Evolutionary conservation across 352 stramenopile genomes (phyloP), one percentile per base, ranked within the genome.

Genomic region (Blastocystis sp.): DNA sequence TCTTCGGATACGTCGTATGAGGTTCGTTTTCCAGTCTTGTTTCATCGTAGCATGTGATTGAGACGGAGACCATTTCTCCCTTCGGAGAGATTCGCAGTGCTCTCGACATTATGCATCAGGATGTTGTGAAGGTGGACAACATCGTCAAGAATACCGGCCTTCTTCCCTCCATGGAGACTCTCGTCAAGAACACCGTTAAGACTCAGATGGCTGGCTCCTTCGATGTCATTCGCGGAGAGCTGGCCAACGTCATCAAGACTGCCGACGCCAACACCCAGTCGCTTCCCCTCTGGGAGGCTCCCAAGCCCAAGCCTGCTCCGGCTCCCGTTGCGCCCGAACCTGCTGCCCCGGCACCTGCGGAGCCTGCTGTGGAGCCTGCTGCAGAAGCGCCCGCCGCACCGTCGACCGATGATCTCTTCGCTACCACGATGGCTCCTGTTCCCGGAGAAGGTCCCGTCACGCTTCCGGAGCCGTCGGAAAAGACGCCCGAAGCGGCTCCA

Each of bases 201-300:
- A 73, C 61, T 8, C 61, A 73, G 61, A 73, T 73, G 61, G 61
- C 61, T 40, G 61, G 61, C 18, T 73, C 61, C 36, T 73, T 73
- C 44, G 61, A 73, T 51, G 32, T 51, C n/a, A 16, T 46, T 49
- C 61, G 61, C 44, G 24, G n/a, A 32, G 29, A 46, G 0, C 34
- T 73, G 6, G 32, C 36, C n/a, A 29, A 32, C 7, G 16, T 73
- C 3, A 24, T 73, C 0, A 32, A 73, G 61, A 24, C 1, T 7
- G 18, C 21, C 4, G 32, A 73, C 18, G 8, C 8, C n/a, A 51
- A 46, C 14, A 29, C 38, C 2, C 32, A 73, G n/a, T 2, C 29
- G 21, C 29, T 73, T 16, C 61, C 61, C 4, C 44, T 73, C 21
- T 73, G 21, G n/a, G n/a, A 7, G 11, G 36, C 61, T 46, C 61